Conservation (phyloP, 345 rosid genomes). For the Pseudoturritis turrita region DNA sequence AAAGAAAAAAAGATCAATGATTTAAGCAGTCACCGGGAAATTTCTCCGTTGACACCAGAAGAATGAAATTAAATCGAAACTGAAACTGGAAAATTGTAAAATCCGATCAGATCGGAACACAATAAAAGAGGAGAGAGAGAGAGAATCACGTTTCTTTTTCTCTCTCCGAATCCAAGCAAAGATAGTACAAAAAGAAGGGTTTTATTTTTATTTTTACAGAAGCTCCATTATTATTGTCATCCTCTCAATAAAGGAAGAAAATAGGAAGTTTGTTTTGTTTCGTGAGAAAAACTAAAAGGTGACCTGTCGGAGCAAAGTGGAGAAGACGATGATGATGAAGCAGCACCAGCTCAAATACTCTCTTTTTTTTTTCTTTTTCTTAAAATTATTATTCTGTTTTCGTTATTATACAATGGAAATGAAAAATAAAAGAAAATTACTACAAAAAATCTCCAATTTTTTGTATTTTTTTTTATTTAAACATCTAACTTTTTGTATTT, state of each 20-base stretch:
- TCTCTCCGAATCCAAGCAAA: conserved; percentile 25
- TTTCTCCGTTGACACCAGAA: background rate
- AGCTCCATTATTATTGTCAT: background rate
- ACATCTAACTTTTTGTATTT: too few relatives aligned
- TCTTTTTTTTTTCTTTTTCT: background rate
- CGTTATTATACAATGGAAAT: background rate
- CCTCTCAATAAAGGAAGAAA: conserved; percentile 9
- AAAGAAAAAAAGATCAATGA: background rate
- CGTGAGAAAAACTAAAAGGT: conserved; percentile 26
- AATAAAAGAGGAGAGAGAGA: conserved; percentile 10
- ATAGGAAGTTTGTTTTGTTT: conserved; percentile 37
- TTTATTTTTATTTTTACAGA: background rate
- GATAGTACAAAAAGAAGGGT: background rate
- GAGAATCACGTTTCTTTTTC: background rate
- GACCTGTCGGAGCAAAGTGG: conserved; percentile 28
- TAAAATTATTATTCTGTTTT: background rate
- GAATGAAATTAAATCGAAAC: background rate
- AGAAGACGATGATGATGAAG: conserved; percentile 14
- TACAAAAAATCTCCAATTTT: too few relatives aligned
- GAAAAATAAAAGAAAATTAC: too few relatives aligned
- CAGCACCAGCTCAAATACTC: conserved; percentile 18
- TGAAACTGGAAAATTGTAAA: background rate
- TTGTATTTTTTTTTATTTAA: too few relatives aligned
- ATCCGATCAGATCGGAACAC: conserved; percentile 27
- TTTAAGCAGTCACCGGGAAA: conserved; percentile 2